A percentile compares a stretch with the other conserved stretches of the same genome.
Evolutionary conservation across 78 protist species (phyloP).

Genomic region (Polysphondylium violaceum): DNA sequence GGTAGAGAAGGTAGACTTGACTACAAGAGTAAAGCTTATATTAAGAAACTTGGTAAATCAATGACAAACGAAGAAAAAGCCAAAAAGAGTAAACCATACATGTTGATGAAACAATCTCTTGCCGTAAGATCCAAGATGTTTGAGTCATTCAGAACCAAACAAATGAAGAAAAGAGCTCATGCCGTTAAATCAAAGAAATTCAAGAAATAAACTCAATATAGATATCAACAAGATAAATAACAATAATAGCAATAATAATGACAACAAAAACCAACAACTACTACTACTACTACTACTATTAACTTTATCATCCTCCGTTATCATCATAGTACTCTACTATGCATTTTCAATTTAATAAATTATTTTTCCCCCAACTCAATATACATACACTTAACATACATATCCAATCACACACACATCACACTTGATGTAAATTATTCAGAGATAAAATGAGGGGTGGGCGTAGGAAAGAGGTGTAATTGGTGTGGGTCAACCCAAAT

Average conservation of each 20-base stretch:
- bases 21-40: constrained; percentile 18
- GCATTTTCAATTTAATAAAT: too few species aligned
- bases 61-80: constrained; percentile 59
- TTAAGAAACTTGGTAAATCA: constrained; percentile 35
- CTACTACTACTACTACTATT: background rate
- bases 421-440: too few species aligned
- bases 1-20: constrained; percentile 78
- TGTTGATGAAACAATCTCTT: constrained; percentile 24
- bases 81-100: constrained; percentile 34
- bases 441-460: too few species aligned
- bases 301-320: too few species aligned
- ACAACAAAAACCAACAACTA: background rate
- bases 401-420: too few species aligned
- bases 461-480: too few species aligned
- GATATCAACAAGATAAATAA: background rate
- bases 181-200: constrained; percentile 1
- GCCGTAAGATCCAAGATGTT: constrained; percentile 37
- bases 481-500: too few species aligned
- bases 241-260: background rate
- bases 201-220: background rate
- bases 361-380: too few species aligned
- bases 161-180: constrained; percentile 17
- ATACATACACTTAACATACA: too few species aligned
- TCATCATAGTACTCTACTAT: too few species aligned
- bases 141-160: constrained; percentile 44